Evolutionary conservation across 1,284 basidiomycete genomes (phyloP), one percentile per base, ranked within the genome.

Genomic region (Trametes sp.): DNA sequence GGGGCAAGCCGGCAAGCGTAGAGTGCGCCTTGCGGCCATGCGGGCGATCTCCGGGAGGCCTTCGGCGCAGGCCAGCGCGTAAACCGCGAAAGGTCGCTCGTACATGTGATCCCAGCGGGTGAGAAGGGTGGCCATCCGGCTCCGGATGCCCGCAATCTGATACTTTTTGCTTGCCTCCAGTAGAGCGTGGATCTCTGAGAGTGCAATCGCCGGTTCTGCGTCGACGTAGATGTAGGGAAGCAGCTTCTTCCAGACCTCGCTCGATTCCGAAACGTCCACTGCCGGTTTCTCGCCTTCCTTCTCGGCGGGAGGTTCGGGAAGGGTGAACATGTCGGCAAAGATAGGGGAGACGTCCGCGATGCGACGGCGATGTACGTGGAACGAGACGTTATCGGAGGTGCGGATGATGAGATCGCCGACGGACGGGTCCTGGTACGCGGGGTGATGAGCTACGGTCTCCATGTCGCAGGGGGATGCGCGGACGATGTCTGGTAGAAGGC

Each of bases 401-500:
- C 69, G 70, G 66, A 72, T 65, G 73, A 75, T 74, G 65, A 72
- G 62, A 70, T 72, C 64, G 65, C 54, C 68, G 46, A 42, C 53
- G 4, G 11, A 4, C 2, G 50, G 28, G 35, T 53, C 31, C 21
- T 13, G 44, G 23, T 49, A 57, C 16, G 31, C 11, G 31, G 31
- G 31, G 55, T 33, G 5, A 38, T 6, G 7, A 33, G 31, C 31
- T 33, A n/a, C n/a, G n/a, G n/a, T n/a, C n/a, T n/a, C n/a, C n/a
- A n/a, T n/a, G n/a, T n/a, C n/a, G n/a, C n/a, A n/a, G n/a, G n/a
- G n/a, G n/a, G n/a, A n/a, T n/a, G n/a, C n/a, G n/a, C n/a, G n/a
- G n/a, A n/a, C n/a, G n/a, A n/a, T n/a, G n/a, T n/a, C n/a, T n/a
- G n/a, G n/a, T n/a, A n/a, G n/a, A n/a, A n/a, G n/a, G n/a, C n/a